These are phyloP conservation scores for Plasmodium coatneyi DNA, from an alignment of 169 alveolate species.

Conservation along the genomic window DNA sequence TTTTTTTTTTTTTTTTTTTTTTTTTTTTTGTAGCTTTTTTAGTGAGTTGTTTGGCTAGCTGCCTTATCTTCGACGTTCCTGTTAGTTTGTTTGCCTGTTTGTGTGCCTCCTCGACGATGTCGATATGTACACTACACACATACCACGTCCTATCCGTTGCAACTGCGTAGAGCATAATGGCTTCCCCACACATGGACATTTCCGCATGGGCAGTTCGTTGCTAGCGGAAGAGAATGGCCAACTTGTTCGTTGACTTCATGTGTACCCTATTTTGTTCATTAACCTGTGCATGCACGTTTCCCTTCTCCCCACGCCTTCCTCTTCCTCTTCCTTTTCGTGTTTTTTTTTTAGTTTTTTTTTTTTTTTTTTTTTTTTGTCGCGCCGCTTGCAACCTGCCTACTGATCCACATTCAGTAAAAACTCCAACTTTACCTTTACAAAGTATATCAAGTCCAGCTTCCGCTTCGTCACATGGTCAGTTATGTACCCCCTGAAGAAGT, in stretches of 20 bases:
- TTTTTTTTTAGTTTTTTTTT: neutral
- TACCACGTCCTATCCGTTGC: neutral
- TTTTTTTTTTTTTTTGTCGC: neutral
- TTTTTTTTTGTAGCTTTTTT: neutral
- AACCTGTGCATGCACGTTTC: neutral
- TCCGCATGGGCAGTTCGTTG: neutral
- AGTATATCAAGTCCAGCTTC: slow-evolving; percentile 22
- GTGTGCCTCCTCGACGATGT: neutral
- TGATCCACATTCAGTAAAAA: slow-evolving; percentile 2
- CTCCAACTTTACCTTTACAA: slow-evolving; percentile 37
- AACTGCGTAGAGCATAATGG: neutral
- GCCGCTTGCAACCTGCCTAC: neutral
- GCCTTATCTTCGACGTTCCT: neutral
- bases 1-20: slow-evolving; percentile 19
- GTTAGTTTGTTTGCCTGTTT: neutral
- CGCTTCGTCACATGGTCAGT: slow-evolving; percentile 41
- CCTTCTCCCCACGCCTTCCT: neutral
- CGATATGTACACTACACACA: neutral
- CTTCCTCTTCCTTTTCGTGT: neutral
- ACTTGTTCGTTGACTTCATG: neutral
- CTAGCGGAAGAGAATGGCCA: neutral
- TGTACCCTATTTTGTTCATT: neutral
- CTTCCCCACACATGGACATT: neutral
- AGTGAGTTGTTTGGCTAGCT: neutral
- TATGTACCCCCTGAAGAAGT: slow-evolving; percentile 53